phyloP scores from a whole-genome alignment of 2,329 filamentous ascomycete genomes.

The Ascochyta fabae region DNA sequence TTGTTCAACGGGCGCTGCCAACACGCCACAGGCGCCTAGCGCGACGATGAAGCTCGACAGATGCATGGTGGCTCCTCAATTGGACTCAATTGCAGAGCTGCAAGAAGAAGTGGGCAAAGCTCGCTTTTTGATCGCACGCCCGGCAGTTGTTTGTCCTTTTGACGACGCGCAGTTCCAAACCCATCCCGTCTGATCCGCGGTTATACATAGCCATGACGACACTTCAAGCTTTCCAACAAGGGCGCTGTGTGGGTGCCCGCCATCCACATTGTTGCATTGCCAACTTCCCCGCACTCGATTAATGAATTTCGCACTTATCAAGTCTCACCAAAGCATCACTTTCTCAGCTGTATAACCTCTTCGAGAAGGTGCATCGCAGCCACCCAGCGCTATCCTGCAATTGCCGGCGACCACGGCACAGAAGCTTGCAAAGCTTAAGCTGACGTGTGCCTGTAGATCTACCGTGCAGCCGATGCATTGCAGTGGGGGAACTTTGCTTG shows the following conservation, averaged over 20 bases:
- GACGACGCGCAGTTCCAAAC: not conserved
- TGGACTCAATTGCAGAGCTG: conserved; percentile 19
- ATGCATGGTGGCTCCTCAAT: conserved; percentile 36
- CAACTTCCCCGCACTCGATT: conserved; percentile 22
- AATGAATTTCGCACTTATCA: conserved; percentile 20
- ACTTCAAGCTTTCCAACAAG: conserved; percentile 38
- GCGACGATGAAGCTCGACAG: conserved; percentile 33
- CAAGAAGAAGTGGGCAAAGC: not conserved
- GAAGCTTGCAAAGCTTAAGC: conserved; percentile 37
- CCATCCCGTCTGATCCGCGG: conserved; percentile 8
- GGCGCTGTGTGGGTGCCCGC: conserved; percentile 5
- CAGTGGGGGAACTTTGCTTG: not conserved
- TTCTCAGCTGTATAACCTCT: not conserved
- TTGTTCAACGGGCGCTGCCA: conserved; percentile 45
- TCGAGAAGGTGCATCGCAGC: conserved; percentile 4
- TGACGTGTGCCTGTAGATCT: conserved; percentile 21
- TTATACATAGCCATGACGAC: conserved; percentile 48
- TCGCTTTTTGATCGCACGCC: conserved; percentile 2
- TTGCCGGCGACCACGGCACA: conserved; percentile 27
- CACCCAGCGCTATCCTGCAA: conserved; percentile 31
- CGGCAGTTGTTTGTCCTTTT: conserved; percentile 3
- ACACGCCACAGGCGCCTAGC: conserved; percentile 39
- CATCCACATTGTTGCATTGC: conserved; percentile 4
- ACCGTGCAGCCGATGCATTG: conserved; percentile 3
- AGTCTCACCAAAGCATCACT: conserved; percentile 7